Evolutionary conservation across 129 eudicot genomes (phyloP).

Genomic region (Kitagawia praeruptora): DNA sequence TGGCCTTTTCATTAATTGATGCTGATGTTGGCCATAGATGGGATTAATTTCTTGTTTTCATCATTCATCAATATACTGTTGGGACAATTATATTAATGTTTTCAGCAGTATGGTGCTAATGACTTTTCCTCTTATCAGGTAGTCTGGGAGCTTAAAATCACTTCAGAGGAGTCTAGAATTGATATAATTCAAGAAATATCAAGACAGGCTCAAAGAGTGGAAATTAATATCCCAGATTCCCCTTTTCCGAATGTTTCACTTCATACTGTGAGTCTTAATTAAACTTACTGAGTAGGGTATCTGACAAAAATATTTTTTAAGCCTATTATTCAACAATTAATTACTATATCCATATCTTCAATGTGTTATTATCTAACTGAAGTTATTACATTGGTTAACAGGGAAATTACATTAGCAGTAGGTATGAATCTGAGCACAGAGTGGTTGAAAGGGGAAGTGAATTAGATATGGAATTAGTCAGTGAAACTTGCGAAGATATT

Average conservation of each 20-base stretch:
- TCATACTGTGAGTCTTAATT: conserved; percentile 2
- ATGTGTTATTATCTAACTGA: neutral
- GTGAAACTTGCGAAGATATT: neutral
- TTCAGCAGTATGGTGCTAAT: neutral
- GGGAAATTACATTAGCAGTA: conserved; percentile 5
- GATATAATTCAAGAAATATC: conserved; percentile 39
- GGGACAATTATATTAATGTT: neutral
- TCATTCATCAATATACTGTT: neutral
- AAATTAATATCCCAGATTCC: neutral
- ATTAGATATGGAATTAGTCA: conserved; percentile 10
- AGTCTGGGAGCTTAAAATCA: conserved; percentile 42
- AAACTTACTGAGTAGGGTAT: neutral
- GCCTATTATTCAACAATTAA: neutral
- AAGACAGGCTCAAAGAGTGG: neutral
- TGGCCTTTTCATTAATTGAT: neutral
- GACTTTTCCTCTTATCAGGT: conserved; percentile 21
- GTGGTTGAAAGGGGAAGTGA: neutral
- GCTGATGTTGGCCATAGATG: neutral
- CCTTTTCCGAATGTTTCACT: neutral
- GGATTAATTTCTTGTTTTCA: neutral
- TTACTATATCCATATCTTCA: neutral
- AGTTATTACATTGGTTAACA: neutral
- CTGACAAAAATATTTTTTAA: neutral
- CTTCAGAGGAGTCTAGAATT: conserved; percentile 34
- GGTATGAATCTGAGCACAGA: neutral